Conservation (phyloP, 345 rosid species). For the Populus simonii region DNA sequence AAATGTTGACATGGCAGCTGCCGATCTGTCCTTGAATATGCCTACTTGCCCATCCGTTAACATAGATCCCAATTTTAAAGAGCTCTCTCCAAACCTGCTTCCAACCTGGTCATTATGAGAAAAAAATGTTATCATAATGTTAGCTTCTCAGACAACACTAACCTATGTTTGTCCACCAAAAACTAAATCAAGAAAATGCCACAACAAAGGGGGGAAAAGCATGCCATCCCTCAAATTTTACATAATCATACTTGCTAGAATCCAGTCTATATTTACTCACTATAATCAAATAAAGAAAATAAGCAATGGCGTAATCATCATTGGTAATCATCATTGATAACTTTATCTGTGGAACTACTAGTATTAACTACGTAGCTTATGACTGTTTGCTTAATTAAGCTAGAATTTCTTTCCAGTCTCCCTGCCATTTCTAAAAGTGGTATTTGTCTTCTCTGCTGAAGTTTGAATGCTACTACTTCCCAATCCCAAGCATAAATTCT, state of each 20-base stretch:
- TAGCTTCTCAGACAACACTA: background rate
- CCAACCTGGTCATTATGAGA: slow-evolving; percentile 60
- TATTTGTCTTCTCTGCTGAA: background rate
- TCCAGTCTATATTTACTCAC: background rate
- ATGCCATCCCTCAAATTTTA: background rate
- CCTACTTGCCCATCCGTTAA: slow-evolving; percentile 96
- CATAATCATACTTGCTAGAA: background rate
- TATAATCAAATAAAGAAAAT: background rate
- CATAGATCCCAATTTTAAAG: slow-evolving; percentile 84
- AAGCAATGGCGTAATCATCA: background rate
- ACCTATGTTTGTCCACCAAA: background rate
- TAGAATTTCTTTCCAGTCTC: background rate
- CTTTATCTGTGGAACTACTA: background rate
- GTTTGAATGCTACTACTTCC: background rate
- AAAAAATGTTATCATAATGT: slow-evolving; percentile 2
- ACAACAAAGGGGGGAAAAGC: background rate
- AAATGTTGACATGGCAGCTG: slow-evolving; percentile 92
- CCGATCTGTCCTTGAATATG: slow-evolving; percentile 93
- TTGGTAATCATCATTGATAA: background rate
- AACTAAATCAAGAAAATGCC: background rate
- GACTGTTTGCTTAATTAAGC: background rate
- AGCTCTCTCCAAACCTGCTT: slow-evolving; percentile 96
- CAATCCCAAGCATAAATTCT: background rate
- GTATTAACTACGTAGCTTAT: background rate
- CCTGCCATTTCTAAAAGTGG: background rate